Percentiles rank a stretch among this genome's conserved stretches.
Conservation (phyloP, 768 basidiomycete genomes). For the Exsudoporus frostii region DNA sequence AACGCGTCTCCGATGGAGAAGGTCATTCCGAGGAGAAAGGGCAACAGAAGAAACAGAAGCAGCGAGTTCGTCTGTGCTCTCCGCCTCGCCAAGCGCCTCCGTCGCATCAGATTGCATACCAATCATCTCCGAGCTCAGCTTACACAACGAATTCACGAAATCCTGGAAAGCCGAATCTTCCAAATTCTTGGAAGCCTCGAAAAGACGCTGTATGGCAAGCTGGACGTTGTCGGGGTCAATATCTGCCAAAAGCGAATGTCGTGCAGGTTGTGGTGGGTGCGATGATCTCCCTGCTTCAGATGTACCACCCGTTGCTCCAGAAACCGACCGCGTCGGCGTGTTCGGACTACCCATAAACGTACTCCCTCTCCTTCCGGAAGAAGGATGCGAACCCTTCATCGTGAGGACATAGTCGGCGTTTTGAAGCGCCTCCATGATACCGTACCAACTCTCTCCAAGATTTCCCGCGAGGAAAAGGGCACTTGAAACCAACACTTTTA, state of each 20-base stretch:
- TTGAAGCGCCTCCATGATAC: slow-evolving; percentile 85
- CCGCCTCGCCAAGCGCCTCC: slow-evolving; percentile 26
- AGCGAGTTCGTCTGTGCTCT: slow-evolving; percentile 33
- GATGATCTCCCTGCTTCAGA: slow-evolving; percentile 19
- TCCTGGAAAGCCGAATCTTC: slow-evolving; percentile 79
- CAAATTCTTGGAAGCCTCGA: slow-evolving; percentile 80
- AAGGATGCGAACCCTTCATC: slow-evolving; percentile 45
- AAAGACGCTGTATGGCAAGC: slow-evolving; percentile 72
- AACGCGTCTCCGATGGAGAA: slow-evolving; percentile 63
- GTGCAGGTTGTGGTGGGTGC: slow-evolving; percentile 23
- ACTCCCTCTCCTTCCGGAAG: slow-evolving; percentile 33
- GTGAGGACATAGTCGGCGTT: slow-evolving; percentile 92
- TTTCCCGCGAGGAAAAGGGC: slow-evolving; percentile 81
- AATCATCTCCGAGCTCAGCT: slow-evolving; percentile 89
- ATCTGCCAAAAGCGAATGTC: slow-evolving; percentile 68
- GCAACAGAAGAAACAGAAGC: slow-evolving; percentile 33
- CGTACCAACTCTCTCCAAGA: slow-evolving; percentile 90
- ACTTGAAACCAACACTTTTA: slow-evolving; percentile 76
- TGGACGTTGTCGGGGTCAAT: slow-evolving; percentile 75
- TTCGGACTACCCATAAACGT: slow-evolving; percentile 32
- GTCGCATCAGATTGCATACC: slow-evolving; percentile 65
- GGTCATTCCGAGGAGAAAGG: slow-evolving; percentile 40
- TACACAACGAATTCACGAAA: slow-evolving; percentile 77
- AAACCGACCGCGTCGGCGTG: slow-evolving; percentile 38
- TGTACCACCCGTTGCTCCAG: slow-evolving; percentile 24